Evolutionary conservation across 140 eudicot genomes (phyloP).

Genomic region (Stevia rebaudiana): DNA sequence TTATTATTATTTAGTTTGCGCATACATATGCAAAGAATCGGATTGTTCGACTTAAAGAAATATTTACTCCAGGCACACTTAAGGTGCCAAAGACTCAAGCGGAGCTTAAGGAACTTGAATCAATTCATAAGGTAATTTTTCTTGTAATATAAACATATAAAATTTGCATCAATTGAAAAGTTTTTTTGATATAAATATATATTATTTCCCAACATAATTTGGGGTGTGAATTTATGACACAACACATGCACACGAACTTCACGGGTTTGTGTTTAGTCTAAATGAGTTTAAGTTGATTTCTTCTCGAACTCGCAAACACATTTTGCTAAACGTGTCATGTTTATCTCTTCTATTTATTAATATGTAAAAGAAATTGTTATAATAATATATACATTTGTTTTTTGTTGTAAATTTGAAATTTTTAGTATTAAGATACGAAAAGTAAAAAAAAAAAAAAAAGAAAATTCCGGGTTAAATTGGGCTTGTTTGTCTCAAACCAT

Average conservation of each 20-base stretch:
- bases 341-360: too few relatives aligned
- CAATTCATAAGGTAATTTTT: conserved; percentile 77
- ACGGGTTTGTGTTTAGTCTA: neutral
- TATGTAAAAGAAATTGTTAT: too few relatives aligned
- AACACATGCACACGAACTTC: neutral
- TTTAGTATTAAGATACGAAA: neutral
- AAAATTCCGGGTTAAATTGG: neutral
- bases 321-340: neutral
- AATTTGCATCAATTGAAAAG: too few relatives aligned
- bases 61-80: conserved; percentile 88
- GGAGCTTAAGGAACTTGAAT: conserved; percentile 90
- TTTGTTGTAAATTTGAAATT: neutral
- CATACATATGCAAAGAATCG: conserved; percentile 62
- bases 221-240: neutral
- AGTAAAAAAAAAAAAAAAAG: neutral
- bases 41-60: conserved; percentile 75
- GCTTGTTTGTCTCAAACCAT: neutral
- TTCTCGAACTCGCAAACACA: neutral
- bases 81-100: conserved; percentile 63
- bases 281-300: neutral
- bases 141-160: neutral
- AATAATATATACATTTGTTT: neutral
- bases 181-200: too few relatives aligned
- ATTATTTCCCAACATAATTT: neutral
- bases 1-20: conserved; percentile 54